Percentiles rank a stretch among this genome's conserved stretches.
Conservation (phyloP, 1,139 yeast genomes). For the Chernovozyma aurita region DNA sequence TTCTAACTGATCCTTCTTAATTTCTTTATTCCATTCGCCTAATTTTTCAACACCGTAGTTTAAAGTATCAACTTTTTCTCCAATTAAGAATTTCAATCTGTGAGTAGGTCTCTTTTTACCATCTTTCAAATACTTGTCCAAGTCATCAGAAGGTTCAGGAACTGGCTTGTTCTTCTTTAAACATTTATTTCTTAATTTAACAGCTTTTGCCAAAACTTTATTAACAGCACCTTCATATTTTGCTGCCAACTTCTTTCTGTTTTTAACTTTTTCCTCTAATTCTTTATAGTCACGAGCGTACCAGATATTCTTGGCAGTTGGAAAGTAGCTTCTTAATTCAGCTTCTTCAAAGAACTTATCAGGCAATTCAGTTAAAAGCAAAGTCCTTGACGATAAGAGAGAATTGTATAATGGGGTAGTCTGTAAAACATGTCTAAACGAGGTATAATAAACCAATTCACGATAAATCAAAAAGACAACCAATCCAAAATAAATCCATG, state of each 20-base stretch:
- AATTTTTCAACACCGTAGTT: slow-evolving; percentile 63
- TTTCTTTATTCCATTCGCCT: slow-evolving; percentile 63
- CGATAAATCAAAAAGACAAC: slow-evolving; percentile 62
- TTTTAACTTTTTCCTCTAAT: slow-evolving; percentile 48
- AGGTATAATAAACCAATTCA: slow-evolving; percentile 63
- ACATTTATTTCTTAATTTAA: slow-evolving; percentile 51
- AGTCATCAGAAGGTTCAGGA: slow-evolving; percentile 55
- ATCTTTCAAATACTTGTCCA: slow-evolving; percentile 48
- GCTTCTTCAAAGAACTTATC: slow-evolving; percentile 44
- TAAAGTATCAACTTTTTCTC: slow-evolving; percentile 83
- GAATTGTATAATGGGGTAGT: slow-evolving; percentile 71
- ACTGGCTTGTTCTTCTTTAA: slow-evolving; percentile 50
- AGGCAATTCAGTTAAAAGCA: slow-evolving; percentile 62
- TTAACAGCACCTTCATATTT: slow-evolving; percentile 61
- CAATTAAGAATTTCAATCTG: slow-evolving; percentile 52
- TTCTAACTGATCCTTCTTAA: slow-evolving; percentile 53
- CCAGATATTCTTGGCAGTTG: slow-evolving; percentile 59
- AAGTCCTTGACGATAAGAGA: slow-evolving; percentile 59
- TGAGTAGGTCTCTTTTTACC: slow-evolving; percentile 70
- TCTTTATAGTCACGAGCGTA: slow-evolving; percentile 56
- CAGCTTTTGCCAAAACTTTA: slow-evolving; percentile 51
- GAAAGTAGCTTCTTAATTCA: slow-evolving; percentile 52
- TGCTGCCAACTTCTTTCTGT: slow-evolving; percentile 49
- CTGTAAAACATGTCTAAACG: slow-evolving; percentile 63
- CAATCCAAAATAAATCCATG: slow-evolving; percentile 63